Percentiles rank a stretch among this genome's conserved stretches.
phyloP scores from a whole-genome alignment of 2,329 filamentous ascomycete genomes.

The Metarhizium anisopliae region DNA sequence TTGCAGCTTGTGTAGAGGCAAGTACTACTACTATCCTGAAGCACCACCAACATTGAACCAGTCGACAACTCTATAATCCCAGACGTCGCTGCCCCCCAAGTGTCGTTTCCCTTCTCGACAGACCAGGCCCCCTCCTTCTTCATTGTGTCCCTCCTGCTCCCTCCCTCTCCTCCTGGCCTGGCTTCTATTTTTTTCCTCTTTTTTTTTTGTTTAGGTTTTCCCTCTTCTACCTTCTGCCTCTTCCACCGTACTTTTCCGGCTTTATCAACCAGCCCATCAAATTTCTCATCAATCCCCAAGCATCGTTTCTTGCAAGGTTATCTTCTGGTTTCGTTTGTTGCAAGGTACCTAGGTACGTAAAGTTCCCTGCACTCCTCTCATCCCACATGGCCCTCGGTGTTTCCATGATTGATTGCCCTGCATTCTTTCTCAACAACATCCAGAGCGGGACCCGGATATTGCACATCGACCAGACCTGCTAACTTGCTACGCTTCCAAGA shows the following conservation, averaged over 20 bases:
- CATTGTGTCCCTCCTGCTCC: background rate
- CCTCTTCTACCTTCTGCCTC: slow-evolving; percentile 3
- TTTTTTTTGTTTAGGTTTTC: slow-evolving; percentile 1
- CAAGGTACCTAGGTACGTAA: slow-evolving; percentile 1
- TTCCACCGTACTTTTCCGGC: slow-evolving; percentile 1
- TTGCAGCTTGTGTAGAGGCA: no score
- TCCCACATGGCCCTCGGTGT: background rate
- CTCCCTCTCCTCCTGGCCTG: background rate
- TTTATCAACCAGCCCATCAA: background rate
- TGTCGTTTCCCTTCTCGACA: background rate
- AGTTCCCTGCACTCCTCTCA: background rate
- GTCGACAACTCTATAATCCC: no score
- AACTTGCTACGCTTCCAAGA: background rate
- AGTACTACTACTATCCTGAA: no score
- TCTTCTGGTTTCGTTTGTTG: slow-evolving; percentile 2
- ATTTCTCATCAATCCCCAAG: slow-evolving; percentile 4
- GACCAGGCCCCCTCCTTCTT: slow-evolving; percentile 4
- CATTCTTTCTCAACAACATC: background rate
- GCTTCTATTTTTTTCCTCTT: background rate
- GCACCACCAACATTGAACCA: no score
- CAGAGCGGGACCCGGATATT: background rate
- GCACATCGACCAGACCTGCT: background rate
- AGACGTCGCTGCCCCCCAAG: background rate
- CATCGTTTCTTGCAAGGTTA: slow-evolving; percentile 7
- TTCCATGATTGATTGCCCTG: no score